Percentiles rank a stretch among this genome's conserved stretches.
phyloP scores from a whole-genome alignment of 805 yeast genomes.

The Spathaspora hagerdaliae region DNA sequence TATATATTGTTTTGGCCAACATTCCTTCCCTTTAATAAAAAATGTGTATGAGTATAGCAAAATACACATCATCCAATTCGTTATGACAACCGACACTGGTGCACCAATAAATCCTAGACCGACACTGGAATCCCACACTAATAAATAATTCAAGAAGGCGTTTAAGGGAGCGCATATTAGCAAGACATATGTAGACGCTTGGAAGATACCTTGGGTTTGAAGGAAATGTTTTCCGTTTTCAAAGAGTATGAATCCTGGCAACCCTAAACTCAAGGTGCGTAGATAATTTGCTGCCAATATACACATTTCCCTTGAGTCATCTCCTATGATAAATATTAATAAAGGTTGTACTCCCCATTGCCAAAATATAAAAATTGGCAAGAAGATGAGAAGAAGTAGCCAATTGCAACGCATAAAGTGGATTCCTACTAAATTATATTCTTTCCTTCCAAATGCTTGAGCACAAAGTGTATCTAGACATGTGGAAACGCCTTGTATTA shows the following conservation, averaged over 20 bases:
- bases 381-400: slow-evolving; percentile 44
- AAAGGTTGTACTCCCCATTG: slow-evolving; percentile 50
- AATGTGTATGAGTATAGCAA: slow-evolving; percentile 47
- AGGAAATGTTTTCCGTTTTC: slow-evolving; percentile 71
- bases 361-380: slow-evolving; percentile 64
- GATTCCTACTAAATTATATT: slow-evolving; percentile 61
- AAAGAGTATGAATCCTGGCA: slow-evolving; percentile 70
- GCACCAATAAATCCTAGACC: slow-evolving; percentile 74
- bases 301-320: slow-evolving; percentile 21
- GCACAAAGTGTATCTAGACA: slow-evolving; percentile 76
- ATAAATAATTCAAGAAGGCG: slow-evolving; percentile 57
- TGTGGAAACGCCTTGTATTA: slow-evolving; percentile 76
- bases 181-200: slow-evolving; percentile 72
- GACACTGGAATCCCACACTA: slow-evolving; percentile 60
- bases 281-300: slow-evolving; percentile 56
- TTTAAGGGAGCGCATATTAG: slow-evolving; percentile 72
- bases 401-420: slow-evolving; percentile 66
- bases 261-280: slow-evolving; percentile 52
- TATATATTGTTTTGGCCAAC: slow-evolving; percentile 34
- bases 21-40: slow-evolving; percentile 42
- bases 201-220: slow-evolving; percentile 76
- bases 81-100: slow-evolving; percentile 67
- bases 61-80: slow-evolving; percentile 67
- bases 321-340: slow-evolving; percentile 16
- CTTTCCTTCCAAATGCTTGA: slow-evolving; percentile 71